Percentiles rank a stretch among this genome's conserved stretches.
These are phyloP conservation scores for Populus tremula DNA, from an alignment of 345 rosid species.

Conservation along the genomic window DNA sequence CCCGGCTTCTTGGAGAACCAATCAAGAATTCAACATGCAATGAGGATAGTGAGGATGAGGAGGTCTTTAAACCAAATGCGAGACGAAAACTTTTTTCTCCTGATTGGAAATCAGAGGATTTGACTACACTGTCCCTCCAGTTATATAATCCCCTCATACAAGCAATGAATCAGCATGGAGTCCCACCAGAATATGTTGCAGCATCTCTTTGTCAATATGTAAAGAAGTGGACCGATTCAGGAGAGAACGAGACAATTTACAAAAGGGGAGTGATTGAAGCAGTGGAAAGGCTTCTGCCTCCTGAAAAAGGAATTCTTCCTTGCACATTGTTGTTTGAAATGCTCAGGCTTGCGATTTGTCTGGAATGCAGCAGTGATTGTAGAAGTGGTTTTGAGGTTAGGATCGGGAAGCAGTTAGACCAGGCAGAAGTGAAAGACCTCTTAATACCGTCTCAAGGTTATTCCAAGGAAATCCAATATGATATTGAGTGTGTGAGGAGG, in stretches of 20 bases:
- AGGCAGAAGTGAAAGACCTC: constrained; percentile 57
- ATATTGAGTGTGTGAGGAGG: constrained; percentile 55
- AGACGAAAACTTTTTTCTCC: constrained; percentile 58
- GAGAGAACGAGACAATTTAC: constrained; percentile 29
- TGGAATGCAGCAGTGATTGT: constrained; percentile 55
- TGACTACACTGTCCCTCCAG: constrained; percentile 50
- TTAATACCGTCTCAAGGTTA: constrained; percentile 48
- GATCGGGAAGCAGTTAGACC: constrained; percentile 72
- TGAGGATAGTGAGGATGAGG: constrained; percentile 31
- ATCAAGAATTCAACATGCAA: constrained; percentile 17
- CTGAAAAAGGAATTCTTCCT: constrained; percentile 46
- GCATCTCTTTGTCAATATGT: constrained; percentile 58
- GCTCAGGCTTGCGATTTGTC: constrained; percentile 43
- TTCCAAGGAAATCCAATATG: constrained; percentile 49
- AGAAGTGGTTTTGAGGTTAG: constrained; percentile 62
- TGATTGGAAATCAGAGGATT: constrained; percentile 59
- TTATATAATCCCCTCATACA: constrained; percentile 47
- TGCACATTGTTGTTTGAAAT: constrained; percentile 54
- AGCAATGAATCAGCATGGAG: constrained; percentile 35
- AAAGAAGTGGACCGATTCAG: constrained; percentile 40
- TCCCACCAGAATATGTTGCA: constrained; percentile 41
- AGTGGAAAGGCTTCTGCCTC: constrained; percentile 63
- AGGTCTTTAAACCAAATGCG: constrained; percentile 50
- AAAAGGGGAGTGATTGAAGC: constrained; percentile 59
- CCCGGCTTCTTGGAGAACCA: constrained; percentile 60